phyloP scores from a whole-genome alignment of 2,329 filamentous ascomycete species.

The Cercospora sesami region DNA sequence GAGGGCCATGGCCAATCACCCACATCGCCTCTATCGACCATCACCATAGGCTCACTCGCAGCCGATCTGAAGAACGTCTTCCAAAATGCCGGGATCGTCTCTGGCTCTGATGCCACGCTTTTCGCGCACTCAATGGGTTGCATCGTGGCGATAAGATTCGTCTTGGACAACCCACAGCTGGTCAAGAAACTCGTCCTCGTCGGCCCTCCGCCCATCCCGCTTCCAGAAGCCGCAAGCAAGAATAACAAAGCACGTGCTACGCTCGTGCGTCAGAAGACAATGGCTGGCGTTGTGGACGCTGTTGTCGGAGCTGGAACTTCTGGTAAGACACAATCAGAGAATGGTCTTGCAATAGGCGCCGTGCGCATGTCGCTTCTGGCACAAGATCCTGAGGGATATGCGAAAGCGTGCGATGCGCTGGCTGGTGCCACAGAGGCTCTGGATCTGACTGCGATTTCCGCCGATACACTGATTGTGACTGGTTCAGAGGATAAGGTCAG shows the following conservation, averaged over 20 bases:
- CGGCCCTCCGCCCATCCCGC: constrained; percentile 50
- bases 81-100: constrained; percentile 35
- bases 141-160: constrained; percentile 50
- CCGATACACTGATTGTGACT: constrained; percentile 44
- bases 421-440: constrained; percentile 43
- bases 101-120: constrained; percentile 41
- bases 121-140: constrained; percentile 57
- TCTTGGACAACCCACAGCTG: constrained; percentile 42
- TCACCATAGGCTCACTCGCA: constrained; percentile 49
- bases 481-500: constrained; percentile 51
- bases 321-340: constrained; percentile 39
- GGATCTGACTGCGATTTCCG: constrained; percentile 38
- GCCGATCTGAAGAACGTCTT: constrained; percentile 44
- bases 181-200: constrained; percentile 51
- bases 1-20: constrained; percentile 59
- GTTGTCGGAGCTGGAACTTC: constrained; percentile 44
- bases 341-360: constrained; percentile 47
- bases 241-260: constrained; percentile 42
- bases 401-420: constrained; percentile 55
- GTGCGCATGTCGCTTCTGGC: constrained; percentile 48
- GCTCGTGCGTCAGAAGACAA: constrained; percentile 47
- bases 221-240: constrained; percentile 42
- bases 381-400: constrained; percentile 57
- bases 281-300: constrained; percentile 47
- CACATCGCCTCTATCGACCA: constrained; percentile 47